These are phyloP conservation scores for Vaccinium darrowii DNA, from an alignment of 148 eudicot species.

Conservation along the genomic window DNA sequence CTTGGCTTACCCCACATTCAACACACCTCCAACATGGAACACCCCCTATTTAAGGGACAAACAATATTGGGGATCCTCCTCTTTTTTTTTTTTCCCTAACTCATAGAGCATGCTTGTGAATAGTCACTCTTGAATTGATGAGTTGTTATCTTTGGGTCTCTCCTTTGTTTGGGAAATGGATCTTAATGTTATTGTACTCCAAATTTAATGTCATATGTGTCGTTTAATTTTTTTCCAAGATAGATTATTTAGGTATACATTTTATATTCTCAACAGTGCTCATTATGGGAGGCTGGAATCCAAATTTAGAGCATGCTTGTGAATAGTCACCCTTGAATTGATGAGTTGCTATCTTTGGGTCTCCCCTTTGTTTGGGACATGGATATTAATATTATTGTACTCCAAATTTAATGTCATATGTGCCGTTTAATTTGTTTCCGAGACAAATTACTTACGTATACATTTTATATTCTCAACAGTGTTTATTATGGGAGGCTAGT, in stretches of 20 bases:
- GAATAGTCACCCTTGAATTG: neutral
- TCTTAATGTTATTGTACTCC: neutral
- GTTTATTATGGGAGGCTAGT: too few relatives aligned
- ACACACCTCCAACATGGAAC: conserved; percentile 18
- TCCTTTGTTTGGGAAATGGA: neutral
- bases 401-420: too few relatives aligned
- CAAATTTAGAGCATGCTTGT: neutral
- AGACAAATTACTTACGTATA: neutral
- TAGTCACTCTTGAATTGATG: neutral
- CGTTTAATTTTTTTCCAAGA: neutral
- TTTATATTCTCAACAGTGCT: too few relatives aligned
- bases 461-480: too few relatives aligned
- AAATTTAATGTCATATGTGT: neutral
- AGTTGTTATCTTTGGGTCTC: neutral
- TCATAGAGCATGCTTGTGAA: neutral
- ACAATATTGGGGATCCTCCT: conserved; percentile 24
- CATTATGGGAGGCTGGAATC: too few relatives aligned
- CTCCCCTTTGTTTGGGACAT: neutral
- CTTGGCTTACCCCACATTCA: conserved; percentile 23
- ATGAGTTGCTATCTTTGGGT: neutral
- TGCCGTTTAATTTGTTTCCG: neutral
- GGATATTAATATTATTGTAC: neutral
- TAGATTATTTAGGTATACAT: too few relatives aligned
- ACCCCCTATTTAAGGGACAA: conserved; percentile 24
- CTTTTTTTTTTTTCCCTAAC: neutral